These are phyloP conservation scores for Cladosporium sp. DNA, from an alignment of 2,329 filamentous ascomycete genomes.

Conservation along the genomic window DNA sequence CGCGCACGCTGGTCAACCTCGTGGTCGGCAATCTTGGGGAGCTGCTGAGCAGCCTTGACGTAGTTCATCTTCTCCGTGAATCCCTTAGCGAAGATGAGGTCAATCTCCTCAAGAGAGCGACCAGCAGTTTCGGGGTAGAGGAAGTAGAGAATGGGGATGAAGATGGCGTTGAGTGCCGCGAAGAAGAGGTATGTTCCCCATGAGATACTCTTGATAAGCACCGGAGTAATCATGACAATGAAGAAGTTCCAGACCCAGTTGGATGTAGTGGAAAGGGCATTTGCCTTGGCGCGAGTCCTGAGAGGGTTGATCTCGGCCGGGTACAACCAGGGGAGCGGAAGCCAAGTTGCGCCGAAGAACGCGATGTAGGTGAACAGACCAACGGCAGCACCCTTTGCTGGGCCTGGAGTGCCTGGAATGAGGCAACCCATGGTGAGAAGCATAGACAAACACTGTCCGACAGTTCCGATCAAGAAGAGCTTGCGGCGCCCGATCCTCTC, in stretches of 20 bases:
- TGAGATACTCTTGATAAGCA: slow-evolving; percentile 38
- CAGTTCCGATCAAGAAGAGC: slow-evolving; percentile 42
- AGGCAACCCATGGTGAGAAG: slow-evolving; percentile 42
- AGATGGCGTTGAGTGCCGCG: slow-evolving; percentile 51
- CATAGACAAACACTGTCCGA: slow-evolving; percentile 57
- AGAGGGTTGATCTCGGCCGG: slow-evolving; percentile 38
- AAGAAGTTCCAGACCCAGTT: slow-evolving; percentile 46
- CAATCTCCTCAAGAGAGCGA: slow-evolving; percentile 33
- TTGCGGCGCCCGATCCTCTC: slow-evolving; percentile 58
- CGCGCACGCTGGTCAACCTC: slow-evolving; percentile 38
- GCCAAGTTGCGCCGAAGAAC: slow-evolving; percentile 33
- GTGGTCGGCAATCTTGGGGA: slow-evolving; percentile 37
- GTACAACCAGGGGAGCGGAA: slow-evolving; percentile 27
- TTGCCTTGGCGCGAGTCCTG: slow-evolving; percentile 32
- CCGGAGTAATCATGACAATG: slow-evolving; percentile 40
- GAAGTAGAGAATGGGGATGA: slow-evolving; percentile 61
- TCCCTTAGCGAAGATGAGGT: slow-evolving; percentile 30
- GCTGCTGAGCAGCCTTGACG: slow-evolving; percentile 39
- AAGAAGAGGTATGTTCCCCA: slow-evolving; percentile 47
- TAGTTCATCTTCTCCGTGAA: slow-evolving; percentile 35
- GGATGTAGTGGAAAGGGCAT: slow-evolving; percentile 11
- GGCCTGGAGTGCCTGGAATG: neutral
- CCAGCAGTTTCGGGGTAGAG: slow-evolving; percentile 46
- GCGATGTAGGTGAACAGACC: slow-evolving; percentile 34
- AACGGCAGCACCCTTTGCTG: slow-evolving; percentile 28